Percentiles rank a stretch among this genome's conserved stretches.
These are phyloP conservation scores for Coprinopsis sp. DNA, from an alignment of 768 basidiomycete species.

Conservation along the genomic window DNA sequence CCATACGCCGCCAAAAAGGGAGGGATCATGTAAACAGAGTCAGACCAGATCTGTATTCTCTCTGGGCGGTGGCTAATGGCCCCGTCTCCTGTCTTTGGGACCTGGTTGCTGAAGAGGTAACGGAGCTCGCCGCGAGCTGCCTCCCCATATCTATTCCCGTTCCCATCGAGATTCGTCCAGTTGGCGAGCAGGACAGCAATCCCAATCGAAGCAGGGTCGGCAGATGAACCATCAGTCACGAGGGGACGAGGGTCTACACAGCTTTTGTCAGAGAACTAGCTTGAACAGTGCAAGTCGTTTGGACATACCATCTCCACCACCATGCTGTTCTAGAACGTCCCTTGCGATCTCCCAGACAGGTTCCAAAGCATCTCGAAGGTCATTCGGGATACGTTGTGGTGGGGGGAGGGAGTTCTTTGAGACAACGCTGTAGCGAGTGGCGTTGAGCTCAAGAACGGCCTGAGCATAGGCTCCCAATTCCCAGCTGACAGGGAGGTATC, in stretches of 20 bases:
- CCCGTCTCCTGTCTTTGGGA: slow-evolving; percentile 64
- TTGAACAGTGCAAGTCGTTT: slow-evolving; percentile 19
- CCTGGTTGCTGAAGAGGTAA: slow-evolving; percentile 46
- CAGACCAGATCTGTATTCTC: slow-evolving; percentile 74
- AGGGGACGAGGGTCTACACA: slow-evolving; percentile 52
- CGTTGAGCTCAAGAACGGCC: slow-evolving; percentile 43
- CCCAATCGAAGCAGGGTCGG: slow-evolving; percentile 79
- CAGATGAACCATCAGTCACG: slow-evolving; percentile 52
- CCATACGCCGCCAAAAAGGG: slow-evolving; percentile 88
- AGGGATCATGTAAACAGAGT: slow-evolving; percentile 82
- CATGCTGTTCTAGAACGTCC: slow-evolving; percentile 43
- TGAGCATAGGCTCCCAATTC: slow-evolving; percentile 53
- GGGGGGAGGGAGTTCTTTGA: slow-evolving; percentile 34
- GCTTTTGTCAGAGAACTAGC: slow-evolving; percentile 26
- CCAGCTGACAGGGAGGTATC: slow-evolving; percentile 34
- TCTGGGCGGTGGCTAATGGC: slow-evolving; percentile 75
- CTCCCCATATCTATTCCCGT: slow-evolving; percentile 45
- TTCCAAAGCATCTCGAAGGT: slow-evolving; percentile 32
- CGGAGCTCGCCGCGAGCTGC: slow-evolving; percentile 66
- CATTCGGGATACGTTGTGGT: slow-evolving; percentile 27
- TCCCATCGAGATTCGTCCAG: slow-evolving; percentile 40
- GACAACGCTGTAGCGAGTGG: slow-evolving; percentile 41
- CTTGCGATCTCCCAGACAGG: slow-evolving; percentile 56
- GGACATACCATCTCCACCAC: slow-evolving; percentile 4
- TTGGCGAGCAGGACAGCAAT: slow-evolving; percentile 59